Base-by-base conservation (phyloP, 768 basidiomycete genomes). In the Psilocybe cyanescens region DNA sequence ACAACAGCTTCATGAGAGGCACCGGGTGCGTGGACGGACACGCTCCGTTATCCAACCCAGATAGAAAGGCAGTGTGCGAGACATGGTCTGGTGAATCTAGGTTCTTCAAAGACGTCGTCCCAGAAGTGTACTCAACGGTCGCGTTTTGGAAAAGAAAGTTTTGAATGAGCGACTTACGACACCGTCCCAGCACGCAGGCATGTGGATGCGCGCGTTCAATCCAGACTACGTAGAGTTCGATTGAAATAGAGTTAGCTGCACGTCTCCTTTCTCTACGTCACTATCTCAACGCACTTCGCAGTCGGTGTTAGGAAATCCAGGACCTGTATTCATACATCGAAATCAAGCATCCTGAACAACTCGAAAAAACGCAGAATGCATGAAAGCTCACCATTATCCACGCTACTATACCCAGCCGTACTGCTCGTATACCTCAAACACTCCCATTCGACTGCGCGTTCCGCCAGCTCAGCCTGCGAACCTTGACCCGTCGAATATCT, bases 111-210 rank as follows among this genome's bases (percentile, higher is more conserved):
- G 24, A 24, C 24, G 24, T 24, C 24, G 24, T 24, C 24, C 24
- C 24, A 24, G 2, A 24, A 24, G 24, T 24, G 24, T 24, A 2
- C 24, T 24, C 24, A 24, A 24, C 24, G 2, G 24, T 24, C 24
- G 24, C 24, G 24, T 24, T 24, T 24, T 24, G 2, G 24, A 2
- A 24, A 24, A 24, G 24, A 1, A 35, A 35, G 33, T 11, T 35
- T 35, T 11, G 6, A 1, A 35, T 46, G 19, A 54, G 12, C 30
- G 17, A 67, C 74, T 57, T 63, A 77, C 78, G 16, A 71, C 65
- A 16, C 79, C 78, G 60, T 79, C 76, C 77, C 79, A 79, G 66
- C 77, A 78, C 3, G 77, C 76, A 45, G 74, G 75, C 73, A 78
- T 72, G 60, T 80, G 76, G 19, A 78, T 67, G 24, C 77, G 74